Base-by-base conservation (phyloP, 2,329 filamentous ascomycete species). In the Penicillium sp. region DNA sequence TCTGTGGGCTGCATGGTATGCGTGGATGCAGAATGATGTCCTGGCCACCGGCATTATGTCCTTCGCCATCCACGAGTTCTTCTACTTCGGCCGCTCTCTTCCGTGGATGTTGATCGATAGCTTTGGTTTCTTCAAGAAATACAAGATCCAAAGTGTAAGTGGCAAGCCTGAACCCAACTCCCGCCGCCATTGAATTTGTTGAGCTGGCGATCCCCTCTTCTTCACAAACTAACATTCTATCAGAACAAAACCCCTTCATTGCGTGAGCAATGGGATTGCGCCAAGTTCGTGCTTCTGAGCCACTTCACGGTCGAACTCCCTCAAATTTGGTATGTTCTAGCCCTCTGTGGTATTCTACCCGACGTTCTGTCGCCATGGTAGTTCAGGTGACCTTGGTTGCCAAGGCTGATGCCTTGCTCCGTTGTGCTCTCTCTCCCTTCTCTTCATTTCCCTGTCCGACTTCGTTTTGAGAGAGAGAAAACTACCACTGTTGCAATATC, bases 281-380 rank as follows among this genome's bases (percentile, higher is more conserved):
- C 94, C 56, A 87, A 86, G 74, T 87, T 97, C 63, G 94, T 99
- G 60, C 88, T 99, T 61, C 81, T 97, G 68, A 92, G 88, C 73
- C 94, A 99, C 76, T 96, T 97, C 78, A 97, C 94, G 64, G 94
- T 97, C 75, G 94, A 99, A 78, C 85, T 99, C 36, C 94, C 94
- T 58, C 94, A 97, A 77, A 97, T 97, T 75, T 97, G 93, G 93
- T 81, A 65, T 49, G 75, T 27, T 27, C 5, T 4, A 5, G 24
- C 4, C 24, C 3, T 27, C 24, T 6, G 24, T 6, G 24, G 24
- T 27, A 5, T 27, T 27, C 24, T 27, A 27, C 24, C 8, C 24
- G 24, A 27, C 24, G 2, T 2, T 2, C 2, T 2, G 18, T 18
- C 18, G 18, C 2, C 2, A 18, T 2, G 18, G 18, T 18, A 18